These are phyloP conservation scores for Penicillium canescens DNA, from an alignment of 495 filamentous ascomycete species.

Conservation along the genomic window DNA sequence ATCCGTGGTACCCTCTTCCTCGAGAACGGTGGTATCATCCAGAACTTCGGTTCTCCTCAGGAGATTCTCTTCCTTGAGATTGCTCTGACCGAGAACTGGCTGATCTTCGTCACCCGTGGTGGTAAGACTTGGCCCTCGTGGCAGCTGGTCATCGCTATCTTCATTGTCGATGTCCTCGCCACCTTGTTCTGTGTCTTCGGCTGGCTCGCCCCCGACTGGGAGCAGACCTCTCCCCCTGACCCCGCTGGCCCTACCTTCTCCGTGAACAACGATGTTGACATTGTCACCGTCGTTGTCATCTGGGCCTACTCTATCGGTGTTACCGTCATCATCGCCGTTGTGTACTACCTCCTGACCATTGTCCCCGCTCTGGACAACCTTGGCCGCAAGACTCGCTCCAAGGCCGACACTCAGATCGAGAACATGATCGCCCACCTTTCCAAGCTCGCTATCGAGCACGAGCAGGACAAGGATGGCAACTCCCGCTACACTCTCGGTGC, in stretches of 20 bases:
- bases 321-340: constrained; percentile 74
- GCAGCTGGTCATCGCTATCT: constrained; percentile 71
- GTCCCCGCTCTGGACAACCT: constrained; percentile 71
- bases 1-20: constrained; percentile 67
- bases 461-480: constrained; percentile 55
- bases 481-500: constrained; percentile 61
- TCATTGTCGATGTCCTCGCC: constrained; percentile 67
- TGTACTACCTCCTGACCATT: constrained; percentile 73
- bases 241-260: constrained; percentile 44
- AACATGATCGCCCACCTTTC: constrained; percentile 74
- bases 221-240: constrained; percentile 45
- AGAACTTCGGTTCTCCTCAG: constrained; percentile 71
- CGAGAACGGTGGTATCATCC: constrained; percentile 67
- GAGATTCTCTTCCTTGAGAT: constrained; percentile 74
- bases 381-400: constrained; percentile 74
- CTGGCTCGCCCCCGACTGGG: constrained; percentile 57
- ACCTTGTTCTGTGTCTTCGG: constrained; percentile 75
- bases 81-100: constrained; percentile 75
- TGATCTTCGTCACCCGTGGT: constrained; percentile 78
- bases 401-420: constrained; percentile 75
- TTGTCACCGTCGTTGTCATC: constrained; percentile 77
- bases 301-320: constrained; percentile 79
- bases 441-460: constrained; percentile 75
- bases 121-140: constrained; percentile 70
- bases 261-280: constrained; percentile 61